Percentiles rank a stretch among this genome's conserved stretches.
These are phyloP conservation scores for Coemansia sp. DNA, from an alignment of 192 early-diverging fungal genomes.

Conservation along the genomic window DNA sequence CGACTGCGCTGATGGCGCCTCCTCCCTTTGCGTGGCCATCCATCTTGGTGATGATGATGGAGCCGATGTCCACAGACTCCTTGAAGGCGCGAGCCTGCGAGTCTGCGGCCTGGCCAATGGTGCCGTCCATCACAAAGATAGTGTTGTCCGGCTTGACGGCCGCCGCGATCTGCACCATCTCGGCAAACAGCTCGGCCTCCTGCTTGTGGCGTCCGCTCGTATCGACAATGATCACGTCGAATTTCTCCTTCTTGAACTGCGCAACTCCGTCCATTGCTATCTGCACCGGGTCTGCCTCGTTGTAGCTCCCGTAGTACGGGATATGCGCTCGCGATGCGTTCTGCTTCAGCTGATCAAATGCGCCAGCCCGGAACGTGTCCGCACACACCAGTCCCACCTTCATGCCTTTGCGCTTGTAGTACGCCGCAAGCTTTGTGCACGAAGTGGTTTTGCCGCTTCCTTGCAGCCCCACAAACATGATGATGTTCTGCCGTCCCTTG, in stretches of 20 bases:
- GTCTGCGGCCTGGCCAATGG: constrained; percentile 97
- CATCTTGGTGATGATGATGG: constrained; percentile 98
- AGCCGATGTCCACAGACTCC: constrained; percentile 89
- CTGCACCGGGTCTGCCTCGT: constrained; percentile 89
- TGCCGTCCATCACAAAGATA: constrained; percentile 98
- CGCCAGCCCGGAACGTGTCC: constrained; percentile 97
- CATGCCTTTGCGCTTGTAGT: constrained; percentile 94
- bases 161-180: constrained; percentile 92
- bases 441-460: constrained; percentile 96
- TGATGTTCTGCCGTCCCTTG: constrained; percentile 81
- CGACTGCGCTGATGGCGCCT: constrained; percentile 97
- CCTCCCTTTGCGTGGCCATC: constrained; percentile 99
- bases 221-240: constrained; percentile 98
- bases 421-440: constrained; percentile 91
- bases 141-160: constrained; percentile 86
- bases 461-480: constrained; percentile 98
- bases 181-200: constrained; percentile 91
- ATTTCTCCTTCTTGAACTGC: constrained; percentile 90
- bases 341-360: constrained; percentile 98
- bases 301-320: constrained; percentile 91
- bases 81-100: constrained; percentile 90
- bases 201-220: constrained; percentile 96
- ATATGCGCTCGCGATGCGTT: constrained; percentile 98
- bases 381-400: constrained; percentile 91
- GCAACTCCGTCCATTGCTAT: constrained; percentile 91